Conservation (phyloP, 2,329 filamentous ascomycete genomes). For the Colletotrichum eleusines region DNA sequence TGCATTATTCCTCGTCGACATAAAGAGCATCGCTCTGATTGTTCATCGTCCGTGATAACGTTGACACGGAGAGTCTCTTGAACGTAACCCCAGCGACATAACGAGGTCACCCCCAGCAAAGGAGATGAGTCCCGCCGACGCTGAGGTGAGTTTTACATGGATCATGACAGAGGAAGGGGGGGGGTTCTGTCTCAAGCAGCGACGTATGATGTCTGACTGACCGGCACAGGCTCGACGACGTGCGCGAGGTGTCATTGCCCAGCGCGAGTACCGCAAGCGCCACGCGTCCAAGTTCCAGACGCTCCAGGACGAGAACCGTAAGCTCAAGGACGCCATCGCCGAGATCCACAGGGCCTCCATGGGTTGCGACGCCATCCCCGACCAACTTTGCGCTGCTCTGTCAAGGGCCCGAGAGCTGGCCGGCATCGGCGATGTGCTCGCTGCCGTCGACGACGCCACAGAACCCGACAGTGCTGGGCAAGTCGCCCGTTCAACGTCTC, state of each 20-base stretch:
- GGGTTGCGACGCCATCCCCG: accelerated
- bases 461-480: neutral
- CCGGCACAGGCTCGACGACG: conserved; percentile 18
- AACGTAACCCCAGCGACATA: neutral
- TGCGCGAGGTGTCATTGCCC: conserved; percentile 43
- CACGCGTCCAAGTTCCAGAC: conserved; percentile 43
- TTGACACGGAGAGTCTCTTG: neutral
- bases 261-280: conserved; percentile 45
- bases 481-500: neutral
- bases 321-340: conserved; percentile 32
- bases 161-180: neutral
- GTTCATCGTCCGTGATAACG: neutral
- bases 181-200: too few species aligned
- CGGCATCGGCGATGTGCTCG: neutral
- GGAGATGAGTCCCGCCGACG: conserved; percentile 15
- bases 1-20: neutral
- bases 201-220: conserved; percentile 19
- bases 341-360: conserved; percentile 20
- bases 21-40: neutral
- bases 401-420: conserved; percentile 19
- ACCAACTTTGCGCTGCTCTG: conserved; percentile 3
- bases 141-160: neutral
- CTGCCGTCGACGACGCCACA: neutral
- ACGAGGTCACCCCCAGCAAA: neutral
- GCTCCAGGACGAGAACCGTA: conserved; percentile 43